A percentile compares a stretch with the other conserved stretches of the same genome.
phyloP scores from a whole-genome alignment of 2,329 filamentous ascomycete genomes.

The Monascus ruber region DNA sequence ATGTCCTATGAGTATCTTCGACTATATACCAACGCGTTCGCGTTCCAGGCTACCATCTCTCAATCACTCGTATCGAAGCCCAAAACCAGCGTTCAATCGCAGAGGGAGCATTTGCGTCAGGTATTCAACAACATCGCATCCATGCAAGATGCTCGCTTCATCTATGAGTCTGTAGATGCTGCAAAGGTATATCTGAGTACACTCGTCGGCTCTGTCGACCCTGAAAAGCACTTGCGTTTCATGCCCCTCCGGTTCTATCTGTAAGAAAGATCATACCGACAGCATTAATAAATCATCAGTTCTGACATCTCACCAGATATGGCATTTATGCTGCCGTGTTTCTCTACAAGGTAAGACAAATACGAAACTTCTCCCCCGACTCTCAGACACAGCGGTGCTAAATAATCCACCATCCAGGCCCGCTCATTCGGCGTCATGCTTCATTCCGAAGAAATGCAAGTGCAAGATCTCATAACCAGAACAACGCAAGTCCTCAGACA shows the following conservation, averaged over 20 bases:
- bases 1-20: conserved; percentile 63
- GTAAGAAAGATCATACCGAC: conserved; percentile 25
- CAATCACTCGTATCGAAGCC: conserved; percentile 35
- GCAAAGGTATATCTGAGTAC: conserved; percentile 51
- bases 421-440: conserved; percentile 49
- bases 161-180: conserved; percentile 55
- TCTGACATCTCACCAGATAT: conserved; percentile 20
- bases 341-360: conserved; percentile 45
- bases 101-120: conserved; percentile 30
- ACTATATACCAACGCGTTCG: conserved; percentile 64
- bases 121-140: conserved; percentile 46
- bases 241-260: conserved; percentile 56
- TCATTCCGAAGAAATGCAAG: conserved; percentile 42
- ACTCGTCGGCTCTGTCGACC: conserved; percentile 49
- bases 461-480: conserved; percentile 47
- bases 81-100: conserved; percentile 22
- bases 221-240: conserved; percentile 47
- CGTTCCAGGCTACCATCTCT: conserved; percentile 58
- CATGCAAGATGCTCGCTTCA: conserved; percentile 53
- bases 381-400: neutral
- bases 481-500: conserved; percentile 50
- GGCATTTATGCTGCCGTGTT: conserved; percentile 55
- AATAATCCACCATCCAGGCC: conserved; percentile 24
- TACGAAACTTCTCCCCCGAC: neutral
- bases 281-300: neutral